Base-by-base conservation (phyloP, 345 rosid genomes). In the Brassica cretica region DNA sequence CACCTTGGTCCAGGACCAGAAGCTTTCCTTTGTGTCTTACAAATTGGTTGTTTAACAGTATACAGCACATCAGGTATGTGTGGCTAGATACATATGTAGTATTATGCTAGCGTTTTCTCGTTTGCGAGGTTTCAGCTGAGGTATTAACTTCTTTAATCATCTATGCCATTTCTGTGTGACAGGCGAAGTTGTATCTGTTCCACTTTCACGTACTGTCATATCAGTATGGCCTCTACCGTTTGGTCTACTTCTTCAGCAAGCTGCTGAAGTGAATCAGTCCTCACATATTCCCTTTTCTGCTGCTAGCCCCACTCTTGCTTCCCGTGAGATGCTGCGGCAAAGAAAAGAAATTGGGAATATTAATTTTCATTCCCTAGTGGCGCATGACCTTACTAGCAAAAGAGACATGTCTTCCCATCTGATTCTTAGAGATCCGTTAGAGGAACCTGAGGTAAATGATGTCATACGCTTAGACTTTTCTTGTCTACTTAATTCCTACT, bases 171-270 rank as follows among this genome's bases (percentile, higher is more conserved):
- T 77, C 76, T 81, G 70, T 59, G 39, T 39, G 33, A 76, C 85
- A 95, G 99, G 98, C 53, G 98, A 91, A 85, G 90, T 90, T 76
- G 89, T 86, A 68, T 84, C 87, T 30, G 80, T 95, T 81, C 93
- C 94, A 55, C 90, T 95, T 68, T 82, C 88, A 66, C 83, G 87
- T 49, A 72, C 87, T 35, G 81, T 88, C 78, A 67, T 89, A 82
- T 95, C 99, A 15, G 86, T 95, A 78, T 95, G 98, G 98, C 86
- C 97, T 80, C 93, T 91, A 80, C 98, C 97, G 55, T 89, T 78
- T 85, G 99, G 98, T 80, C 84, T 95, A 70, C 86, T 95, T 76
- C 93, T 95, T 58, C 94, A 89, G 86, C 89, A 86, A 81, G 87
- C 83, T 62, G 79, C 81, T 76, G 93, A 88, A 75, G 88, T 84